Base-by-base conservation (phyloP, 169 alveolate genomes). In the Plasmodium adleri region DNA sequence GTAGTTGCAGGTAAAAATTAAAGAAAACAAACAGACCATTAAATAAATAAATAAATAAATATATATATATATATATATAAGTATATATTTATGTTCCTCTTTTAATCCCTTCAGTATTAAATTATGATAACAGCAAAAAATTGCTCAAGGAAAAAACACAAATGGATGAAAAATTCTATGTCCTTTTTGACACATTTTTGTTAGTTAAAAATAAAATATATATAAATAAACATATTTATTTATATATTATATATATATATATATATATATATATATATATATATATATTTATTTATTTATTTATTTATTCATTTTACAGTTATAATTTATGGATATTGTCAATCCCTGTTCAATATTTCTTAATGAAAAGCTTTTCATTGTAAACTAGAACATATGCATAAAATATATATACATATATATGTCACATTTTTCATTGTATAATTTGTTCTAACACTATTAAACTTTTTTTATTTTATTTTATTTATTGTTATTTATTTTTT, bases 101-200 rank as follows among this genome's bases (percentile, higher is more conserved):
- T 54, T 45, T 56, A 9, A 47, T 72, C 12, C 24, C 20, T 12
- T 28, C 74, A 83, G 91, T 60, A 45, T 22, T 39, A 28, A 68
- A 68, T 26, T 59, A 83, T 62, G n/a, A 24, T 24, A 83, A 67
- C 62, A 22, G 74, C 60, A 83, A 67, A 26, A 68, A 72, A 68
- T 72, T 83, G 28, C 26, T 83, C 50, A 83, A 68, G 73, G 91
- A 83, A 49, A 83, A 83, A 52, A 70, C 43, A n/a, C 9, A 56
- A 4, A 1, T 45, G 26, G 39, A 56, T 15, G 91, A 83, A 28
- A 83, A 58, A 1, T 26, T 62, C 22, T 58, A 9, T 20, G 28
- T 67, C 10, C 43, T 68, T 22, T 72, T 68, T 39, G 85, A 83
- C 10, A 32, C 52, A 20, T 39, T 32, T 68, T 39, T 83, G 91